Percentiles rank a stretch among this genome's conserved stretches.
Evolutionary conservation across 2,329 filamentous ascomycete species (phyloP).

Genomic region (Amesomyces nigricolor): DNA sequence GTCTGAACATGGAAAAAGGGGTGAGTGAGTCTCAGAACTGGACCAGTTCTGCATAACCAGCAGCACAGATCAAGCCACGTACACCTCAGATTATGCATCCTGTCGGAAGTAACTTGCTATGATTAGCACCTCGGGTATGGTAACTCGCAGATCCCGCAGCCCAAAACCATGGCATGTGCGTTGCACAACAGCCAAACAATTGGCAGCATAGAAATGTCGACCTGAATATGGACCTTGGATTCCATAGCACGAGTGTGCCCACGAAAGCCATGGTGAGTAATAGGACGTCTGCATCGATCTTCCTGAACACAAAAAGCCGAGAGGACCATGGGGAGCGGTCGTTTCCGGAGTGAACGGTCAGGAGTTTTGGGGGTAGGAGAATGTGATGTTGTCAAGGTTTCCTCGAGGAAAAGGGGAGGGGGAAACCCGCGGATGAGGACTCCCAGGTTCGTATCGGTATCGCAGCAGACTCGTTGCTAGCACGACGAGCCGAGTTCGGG

Average conservation of each 20-base stretch:
- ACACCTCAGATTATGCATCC: neutral
- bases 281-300: conserved; percentile 52
- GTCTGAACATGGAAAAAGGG: neutral
- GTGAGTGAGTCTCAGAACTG: neutral
- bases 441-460: neutral
- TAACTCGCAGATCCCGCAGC: neutral
- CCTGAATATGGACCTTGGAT: conserved; percentile 66
- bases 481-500: conserved; percentile 11
- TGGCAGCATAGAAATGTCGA: conserved; percentile 45
- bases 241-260: conserved; percentile 44
- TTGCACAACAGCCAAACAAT: conserved; percentile 4
- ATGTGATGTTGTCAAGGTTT: neutral
- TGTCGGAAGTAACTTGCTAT: neutral
- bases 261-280: conserved; percentile 65
- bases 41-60: neutral
- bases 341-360: conserved; percentile 80
- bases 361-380: conserved; percentile 31
- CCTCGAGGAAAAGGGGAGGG: neutral
- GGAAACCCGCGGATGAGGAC: neutral
- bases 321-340: conserved; percentile 63
- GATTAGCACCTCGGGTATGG: neutral
- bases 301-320: conserved; percentile 67
- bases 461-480: conserved; percentile 3
- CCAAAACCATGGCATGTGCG: conserved; percentile 2
- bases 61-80: neutral